Evolutionary conservation across 352 stramenopile genomes (phyloP).

Genomic region (Blastocystis hominis): DNA sequence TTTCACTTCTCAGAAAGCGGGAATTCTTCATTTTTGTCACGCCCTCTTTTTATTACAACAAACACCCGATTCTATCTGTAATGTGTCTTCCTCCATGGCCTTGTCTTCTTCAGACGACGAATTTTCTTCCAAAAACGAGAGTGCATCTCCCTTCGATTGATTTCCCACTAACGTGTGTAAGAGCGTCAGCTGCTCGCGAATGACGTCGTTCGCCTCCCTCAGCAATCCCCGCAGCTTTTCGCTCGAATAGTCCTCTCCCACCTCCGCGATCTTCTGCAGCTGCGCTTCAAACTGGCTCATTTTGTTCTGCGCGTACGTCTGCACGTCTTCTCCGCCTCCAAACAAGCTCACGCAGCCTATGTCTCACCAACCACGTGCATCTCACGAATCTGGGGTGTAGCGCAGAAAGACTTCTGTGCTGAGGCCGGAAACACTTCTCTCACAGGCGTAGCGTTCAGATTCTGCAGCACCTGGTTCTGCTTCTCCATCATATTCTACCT

Average conservation of each 20-base stretch:
- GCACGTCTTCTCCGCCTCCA: constrained; percentile 25
- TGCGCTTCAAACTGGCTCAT: constrained; percentile 45
- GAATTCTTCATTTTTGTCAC: not conserved
- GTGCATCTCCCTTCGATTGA: not conserved
- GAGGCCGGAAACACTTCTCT: not conserved
- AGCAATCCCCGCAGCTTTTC: constrained; percentile 21
- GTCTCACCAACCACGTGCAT: not conserved
- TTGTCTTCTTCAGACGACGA: not conserved
- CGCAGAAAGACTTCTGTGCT: not conserved
- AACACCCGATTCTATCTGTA: not conserved
- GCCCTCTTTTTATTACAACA: not conserved
- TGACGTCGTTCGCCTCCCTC: constrained; percentile 36
- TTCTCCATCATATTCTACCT: constrained; percentile 17
- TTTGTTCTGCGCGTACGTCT: constrained; percentile 13
- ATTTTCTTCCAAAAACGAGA: constrained; percentile 38
- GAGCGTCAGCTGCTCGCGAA: constrained; percentile 25
- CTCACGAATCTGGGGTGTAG: constrained; percentile 3
- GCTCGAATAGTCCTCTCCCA: not conserved
- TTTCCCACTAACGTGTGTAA: not conserved
- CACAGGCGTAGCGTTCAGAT: constrained; percentile 12
- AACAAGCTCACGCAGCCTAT: constrained; percentile 39
- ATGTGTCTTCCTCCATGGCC: not conserved
- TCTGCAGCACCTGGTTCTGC: not conserved
- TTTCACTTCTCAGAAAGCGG: not conserved
- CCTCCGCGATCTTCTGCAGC: constrained; percentile 4